These are phyloP conservation scores for Boletus reticulatus DNA, from an alignment of 768 basidiomycete species.

Conservation along the genomic window DNA sequence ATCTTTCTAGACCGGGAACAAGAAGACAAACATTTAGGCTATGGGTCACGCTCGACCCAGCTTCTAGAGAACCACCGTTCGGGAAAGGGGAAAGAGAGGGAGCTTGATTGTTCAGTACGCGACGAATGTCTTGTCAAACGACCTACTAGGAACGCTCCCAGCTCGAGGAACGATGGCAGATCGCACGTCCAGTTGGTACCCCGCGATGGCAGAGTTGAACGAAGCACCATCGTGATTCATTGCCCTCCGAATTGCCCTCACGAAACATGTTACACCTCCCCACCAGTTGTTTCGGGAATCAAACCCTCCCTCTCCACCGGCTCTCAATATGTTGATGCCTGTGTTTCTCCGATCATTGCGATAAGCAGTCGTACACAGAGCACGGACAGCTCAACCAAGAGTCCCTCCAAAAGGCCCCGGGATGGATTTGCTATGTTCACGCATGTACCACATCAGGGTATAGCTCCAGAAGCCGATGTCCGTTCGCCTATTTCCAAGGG, in stretches of 20 bases:
- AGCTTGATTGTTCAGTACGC: neutral
- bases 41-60: neutral
- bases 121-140: conserved; percentile 1
- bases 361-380: neutral
- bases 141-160: neutral
- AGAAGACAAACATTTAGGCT: neutral
- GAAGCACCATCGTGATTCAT: conserved; percentile 13
- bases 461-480: conserved; percentile 20
- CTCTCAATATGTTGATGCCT: conserved; percentile 25
- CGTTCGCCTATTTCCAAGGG: conserved; percentile 29
- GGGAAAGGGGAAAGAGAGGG: conserved; percentile 4
- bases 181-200: conserved; percentile 26
- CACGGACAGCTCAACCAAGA: neutral
- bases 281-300: neutral
- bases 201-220: conserved; percentile 7
- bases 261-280: conserved; percentile 6
- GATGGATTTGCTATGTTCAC: conserved; percentile 8
- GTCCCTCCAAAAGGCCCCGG: neutral
- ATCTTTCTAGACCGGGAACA: conserved; percentile 5
- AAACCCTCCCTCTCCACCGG: neutral
- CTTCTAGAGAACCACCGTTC: neutral
- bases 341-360: conserved; percentile 26
- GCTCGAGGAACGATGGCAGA: conserved; percentile 6
- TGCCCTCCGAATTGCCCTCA: conserved; percentile 22
- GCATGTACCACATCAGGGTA: conserved; percentile 12